Conservation (phyloP, 2,329 filamentous ascomycete species). For the Fusarium nanum region DNA sequence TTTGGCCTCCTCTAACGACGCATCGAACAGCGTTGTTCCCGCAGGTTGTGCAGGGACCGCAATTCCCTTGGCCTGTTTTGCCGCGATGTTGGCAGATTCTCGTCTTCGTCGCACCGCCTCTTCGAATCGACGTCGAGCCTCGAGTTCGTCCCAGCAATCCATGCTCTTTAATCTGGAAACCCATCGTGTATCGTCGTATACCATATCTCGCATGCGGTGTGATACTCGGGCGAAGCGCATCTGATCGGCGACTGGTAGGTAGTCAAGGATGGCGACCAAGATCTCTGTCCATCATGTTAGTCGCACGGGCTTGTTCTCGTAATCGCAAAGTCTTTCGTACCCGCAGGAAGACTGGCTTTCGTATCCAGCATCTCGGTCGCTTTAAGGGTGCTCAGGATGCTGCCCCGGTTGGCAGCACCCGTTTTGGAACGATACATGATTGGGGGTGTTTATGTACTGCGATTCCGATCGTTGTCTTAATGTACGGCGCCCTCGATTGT, state of each 20-base stretch:
- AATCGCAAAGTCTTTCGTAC: constrained; percentile 57
- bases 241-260: constrained; percentile 86
- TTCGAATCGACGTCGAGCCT: constrained; percentile 84
- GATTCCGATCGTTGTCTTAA: background rate
- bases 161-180: constrained; percentile 86
- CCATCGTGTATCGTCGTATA: constrained; percentile 98
- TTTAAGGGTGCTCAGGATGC: constrained; percentile 81
- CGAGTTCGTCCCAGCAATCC: constrained; percentile 90
- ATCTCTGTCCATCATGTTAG: constrained; percentile 70
- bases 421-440: constrained; percentile 59
- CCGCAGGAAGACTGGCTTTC: constrained; percentile 84
- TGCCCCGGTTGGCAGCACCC: constrained; percentile 54
- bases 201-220: constrained; percentile 93
- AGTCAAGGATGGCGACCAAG: constrained; percentile 86
- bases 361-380: constrained; percentile 83
- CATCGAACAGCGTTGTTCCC: constrained; percentile 77
- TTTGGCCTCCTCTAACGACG: constrained; percentile 72
- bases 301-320: background rate
- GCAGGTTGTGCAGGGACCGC: constrained; percentile 34
- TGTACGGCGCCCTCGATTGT: background rate
- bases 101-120: constrained; percentile 71
- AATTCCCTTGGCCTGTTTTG: constrained; percentile 33
- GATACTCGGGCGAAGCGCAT: constrained; percentile 87
- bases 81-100: constrained; percentile 59
- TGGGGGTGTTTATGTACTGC: constrained; percentile 15